A percentile compares a stretch with the other conserved stretches of the same genome.
Evolutionary conservation across 257 asterid genomes (phyloP).

Genomic region (Solanum corneliomulleri): DNA sequence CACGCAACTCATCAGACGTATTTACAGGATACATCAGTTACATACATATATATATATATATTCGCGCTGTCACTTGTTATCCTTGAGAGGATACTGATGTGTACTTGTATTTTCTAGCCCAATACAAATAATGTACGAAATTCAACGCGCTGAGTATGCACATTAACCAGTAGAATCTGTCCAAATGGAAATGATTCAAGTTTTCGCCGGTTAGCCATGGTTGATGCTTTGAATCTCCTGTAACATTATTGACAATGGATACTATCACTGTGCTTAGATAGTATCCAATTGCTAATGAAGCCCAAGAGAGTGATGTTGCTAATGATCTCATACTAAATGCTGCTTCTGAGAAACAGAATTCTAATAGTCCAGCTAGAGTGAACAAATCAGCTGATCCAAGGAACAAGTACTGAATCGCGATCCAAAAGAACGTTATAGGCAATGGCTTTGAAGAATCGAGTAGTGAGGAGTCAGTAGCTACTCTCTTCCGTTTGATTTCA

Average conservation of each 20-base stretch:
- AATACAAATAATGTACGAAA: constrained; percentile 66
- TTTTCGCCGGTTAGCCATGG: constrained; percentile 68
- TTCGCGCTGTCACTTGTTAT: not conserved
- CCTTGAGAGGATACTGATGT: constrained; percentile 16
- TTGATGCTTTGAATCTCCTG: constrained; percentile 29
- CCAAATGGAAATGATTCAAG: constrained; percentile 54
- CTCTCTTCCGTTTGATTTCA: constrained; percentile 57
- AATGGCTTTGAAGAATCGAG: constrained; percentile 33
- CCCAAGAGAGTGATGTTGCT: constrained; percentile 81
- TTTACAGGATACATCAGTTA: constrained; percentile 1
- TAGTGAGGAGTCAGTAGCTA: constrained; percentile 21
- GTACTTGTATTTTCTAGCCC: constrained; percentile 68
- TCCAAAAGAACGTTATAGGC: constrained; percentile 72
- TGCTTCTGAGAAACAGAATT: constrained; percentile 91
- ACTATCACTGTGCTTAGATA: constrained; percentile 68
- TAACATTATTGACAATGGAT: constrained; percentile 54
- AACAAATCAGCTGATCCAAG: constrained; percentile 92
- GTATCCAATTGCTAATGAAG: constrained; percentile 81
- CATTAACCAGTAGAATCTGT: constrained; percentile 87
- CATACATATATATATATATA: not conserved
- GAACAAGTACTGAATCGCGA: constrained; percentile 66
- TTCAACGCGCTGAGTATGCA: constrained; percentile 63
- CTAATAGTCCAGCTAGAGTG: constrained; percentile 75
- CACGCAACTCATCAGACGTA: constrained; percentile 29
- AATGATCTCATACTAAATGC: constrained; percentile 73